Conservation (phyloP, 768 basidiomycete genomes). For the Paxillus rubicundulus region DNA sequence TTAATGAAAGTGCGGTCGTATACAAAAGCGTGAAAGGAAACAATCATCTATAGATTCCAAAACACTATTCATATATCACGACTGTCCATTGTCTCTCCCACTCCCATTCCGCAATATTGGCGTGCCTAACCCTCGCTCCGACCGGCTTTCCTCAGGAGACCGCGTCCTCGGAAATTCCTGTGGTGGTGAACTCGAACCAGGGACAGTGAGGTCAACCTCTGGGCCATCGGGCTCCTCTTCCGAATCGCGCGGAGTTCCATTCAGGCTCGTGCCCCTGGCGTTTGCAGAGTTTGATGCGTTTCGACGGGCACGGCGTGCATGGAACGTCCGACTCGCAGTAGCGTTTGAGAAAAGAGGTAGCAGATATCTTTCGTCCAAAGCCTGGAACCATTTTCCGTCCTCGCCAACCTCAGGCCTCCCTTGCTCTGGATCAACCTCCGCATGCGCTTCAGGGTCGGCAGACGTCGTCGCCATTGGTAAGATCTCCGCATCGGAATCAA, state of each 20-base stretch:
- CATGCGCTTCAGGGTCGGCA: slow-evolving; percentile 20
- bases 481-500: slow-evolving; percentile 77
- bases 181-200: slow-evolving; percentile 8
- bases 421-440: slow-evolving; percentile 6
- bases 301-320: slow-evolving; percentile 69
- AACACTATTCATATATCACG: neutral
- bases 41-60: neutral
- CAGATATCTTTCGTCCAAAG: slow-evolving; percentile 91
- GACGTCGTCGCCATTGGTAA: slow-evolving; percentile 68
- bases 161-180: slow-evolving; percentile 21
- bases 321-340: slow-evolving; percentile 83
- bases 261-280: slow-evolving; percentile 20
- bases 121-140: slow-evolving; percentile 62
- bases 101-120: slow-evolving; percentile 56
- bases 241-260: slow-evolving; percentile 35
- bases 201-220: slow-evolving; percentile 44
- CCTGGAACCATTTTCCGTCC: slow-evolving; percentile 95
- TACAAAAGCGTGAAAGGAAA: neutral
- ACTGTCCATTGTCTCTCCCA: slow-evolving; percentile 25
- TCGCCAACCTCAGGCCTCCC: slow-evolving; percentile 40
- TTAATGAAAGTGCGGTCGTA: neutral
- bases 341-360: slow-evolving; percentile 92
- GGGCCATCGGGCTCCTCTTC: slow-evolving; percentile 42
- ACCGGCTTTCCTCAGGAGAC: slow-evolving; percentile 46
- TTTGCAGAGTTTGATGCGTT: slow-evolving; percentile 31